Evolutionary conservation across 768 basidiomycete species (phyloP), one percentile per base, ranked within the genome.

Genomic region (Boletus rubropictus): DNA sequence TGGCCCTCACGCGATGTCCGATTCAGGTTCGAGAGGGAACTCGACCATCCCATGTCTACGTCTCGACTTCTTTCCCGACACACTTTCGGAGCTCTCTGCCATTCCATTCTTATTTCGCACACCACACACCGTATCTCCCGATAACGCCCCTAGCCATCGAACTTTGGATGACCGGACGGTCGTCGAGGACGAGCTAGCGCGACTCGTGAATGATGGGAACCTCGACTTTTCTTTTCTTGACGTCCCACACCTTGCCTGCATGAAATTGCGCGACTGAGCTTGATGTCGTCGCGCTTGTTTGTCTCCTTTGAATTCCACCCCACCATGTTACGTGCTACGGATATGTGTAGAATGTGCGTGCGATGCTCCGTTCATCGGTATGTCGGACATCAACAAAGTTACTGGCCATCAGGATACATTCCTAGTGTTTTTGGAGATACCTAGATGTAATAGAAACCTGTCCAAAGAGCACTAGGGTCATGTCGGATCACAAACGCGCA

Each of bases 191-290:
- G 52, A 59, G 42, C 51, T 64, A 3, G 45, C 15, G 12, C 39
- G 43, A 28, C 52, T 64, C 31, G 54, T 59, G 25, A 54, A 46
- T 7, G 52, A 53, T 17, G 59, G 56, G n/a, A 11, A 35, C 7
- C 62, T 62, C 20, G 52, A 62, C 44, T 61, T 64, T 51, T 64
- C 61, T 44, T 58, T 61, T 46, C 62, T 62, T 27, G 46, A 56
- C 7, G 49, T 28, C 12, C 53, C 58, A 14, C 31, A 49, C 17
- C 45, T 62, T 21, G 28, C 46, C 3, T 52, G 39, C 4, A 40
- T 61, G 49, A 48, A 56, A 10, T 32, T 56, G 40, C 34, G 25
- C 6, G 52, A 53, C 24, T 61, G 35, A 50, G 5, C 22, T 33
- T 20, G 25, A 39, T 28, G 25, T 29, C 12, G 17, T 40, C 21